Base-by-base conservation (phyloP, 352 stramenopile species). In the Blastocystis sp. region DNA sequence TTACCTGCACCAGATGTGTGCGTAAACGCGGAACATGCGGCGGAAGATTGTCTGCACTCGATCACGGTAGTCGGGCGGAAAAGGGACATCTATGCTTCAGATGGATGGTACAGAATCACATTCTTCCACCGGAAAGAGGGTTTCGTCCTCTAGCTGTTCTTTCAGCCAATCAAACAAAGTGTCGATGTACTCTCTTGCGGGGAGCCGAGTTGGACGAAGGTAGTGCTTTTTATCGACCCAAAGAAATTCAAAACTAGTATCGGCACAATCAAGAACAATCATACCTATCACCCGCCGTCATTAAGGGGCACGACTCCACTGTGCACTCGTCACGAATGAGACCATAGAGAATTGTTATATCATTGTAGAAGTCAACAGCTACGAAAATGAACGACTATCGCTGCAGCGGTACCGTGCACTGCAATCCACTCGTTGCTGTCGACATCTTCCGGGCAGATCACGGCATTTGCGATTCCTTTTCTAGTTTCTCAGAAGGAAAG, bases 371-470 rank as follows among this genome's bases (percentile, higher is more conserved):
- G 1, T 84, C 72, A 36, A 71, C 36, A 44, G 57, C 72, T 84
- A 84, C 29, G 29, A 7, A 24, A 14, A n/a, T 51, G 34, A 7
- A 69, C 0, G 38, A 65, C n/a, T 6, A 44, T 27, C 9, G 32
- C 1, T 18, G 9, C 48, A 38, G 24, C 27, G 32, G 24, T 36
- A 84, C 72, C 49, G 46, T 84, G 72, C 11, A 84, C 57, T 27
- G 72, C 53, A 69, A 84, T 84, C 72, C 72, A 84, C 53, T 84
- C 72, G 34, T 84, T 84, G 4, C 29, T 36, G 16, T 84, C 72
- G 1, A 84, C 72, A 51, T 54, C 72, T 11, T 84, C 53, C 14
- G 72, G 72, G 51, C 72, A 84, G 2, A 54, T 27, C 34, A 84
- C 72, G 11, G 72, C 72, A 38, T 54, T 57, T 8, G 36, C 38